Evolutionary conservation across 2,329 filamentous ascomycete genomes (phyloP).

Genomic region (Escovopsis sp.): DNA sequence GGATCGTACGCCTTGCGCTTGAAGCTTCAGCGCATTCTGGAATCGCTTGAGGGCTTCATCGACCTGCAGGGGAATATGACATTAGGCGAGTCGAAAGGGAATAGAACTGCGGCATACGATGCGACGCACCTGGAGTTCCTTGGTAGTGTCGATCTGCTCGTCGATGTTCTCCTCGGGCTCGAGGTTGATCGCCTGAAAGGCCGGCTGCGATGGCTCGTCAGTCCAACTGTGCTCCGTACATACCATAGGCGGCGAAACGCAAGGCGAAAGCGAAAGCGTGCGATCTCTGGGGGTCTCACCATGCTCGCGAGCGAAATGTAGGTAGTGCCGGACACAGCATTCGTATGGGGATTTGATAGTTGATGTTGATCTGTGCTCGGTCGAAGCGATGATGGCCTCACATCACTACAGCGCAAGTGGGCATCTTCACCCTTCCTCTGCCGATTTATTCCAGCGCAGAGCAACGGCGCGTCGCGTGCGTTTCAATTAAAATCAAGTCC

Average conservation of each 20-base stretch:
- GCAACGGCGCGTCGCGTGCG: no score
- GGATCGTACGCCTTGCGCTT: slow-evolving; percentile 67
- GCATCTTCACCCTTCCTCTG: no score
- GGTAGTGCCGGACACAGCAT: slow-evolving; percentile 2
- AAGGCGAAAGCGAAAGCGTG: no score
- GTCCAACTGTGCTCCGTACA: not conserved
- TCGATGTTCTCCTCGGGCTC: slow-evolving; percentile 83
- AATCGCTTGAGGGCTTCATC: slow-evolving; percentile 94
- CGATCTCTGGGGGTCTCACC: slow-evolving; percentile 1
- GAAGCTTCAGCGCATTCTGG: slow-evolving; percentile 77
- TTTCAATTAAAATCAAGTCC: no score
- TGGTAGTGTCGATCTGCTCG: slow-evolving; percentile 87
- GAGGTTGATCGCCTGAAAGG: slow-evolving; percentile 82
- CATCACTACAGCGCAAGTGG: no score
- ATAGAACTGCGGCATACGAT: fast-evolving
- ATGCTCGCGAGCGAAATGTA: slow-evolving; percentile 6
- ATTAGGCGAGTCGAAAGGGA: not conserved
- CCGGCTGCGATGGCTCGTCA: slow-evolving; percentile 27
- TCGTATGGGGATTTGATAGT: not conserved
- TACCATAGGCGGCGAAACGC: no score
- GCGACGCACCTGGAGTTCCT: slow-evolving; percentile 60
- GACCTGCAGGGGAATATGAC: slow-evolving; percentile 35
- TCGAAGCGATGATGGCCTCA: no score
- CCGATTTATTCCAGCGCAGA: no score
- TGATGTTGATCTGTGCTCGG: no score